A percentile compares a stretch with the other conserved stretches of the same genome.
phyloP scores from a whole-genome alignment of 1,284 basidiomycete species.

The Melampsora larici-populina region DNA sequence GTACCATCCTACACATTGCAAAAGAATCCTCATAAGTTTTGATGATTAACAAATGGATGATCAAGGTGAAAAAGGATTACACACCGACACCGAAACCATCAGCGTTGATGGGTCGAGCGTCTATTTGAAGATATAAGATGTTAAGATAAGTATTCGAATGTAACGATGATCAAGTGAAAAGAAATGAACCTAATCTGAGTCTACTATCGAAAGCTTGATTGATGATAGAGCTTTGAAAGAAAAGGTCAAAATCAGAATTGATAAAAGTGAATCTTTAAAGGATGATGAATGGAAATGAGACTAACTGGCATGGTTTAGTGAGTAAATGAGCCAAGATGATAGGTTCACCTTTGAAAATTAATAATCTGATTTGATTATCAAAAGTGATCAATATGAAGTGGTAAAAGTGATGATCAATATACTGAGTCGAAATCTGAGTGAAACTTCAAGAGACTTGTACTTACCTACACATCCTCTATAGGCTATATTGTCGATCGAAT shows the following conservation, averaged over 20 bases:
- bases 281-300: background rate
- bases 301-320: slow-evolving; percentile 40
- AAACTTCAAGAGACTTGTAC: no score
- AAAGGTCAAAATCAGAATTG: background rate
- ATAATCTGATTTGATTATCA: background rate
- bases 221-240: slow-evolving; percentile 56
- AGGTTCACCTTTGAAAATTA: slow-evolving; percentile 41
- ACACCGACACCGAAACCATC: slow-evolving; percentile 94
- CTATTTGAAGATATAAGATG: background rate
- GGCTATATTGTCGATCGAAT: no score
- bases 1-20: slow-evolving; percentile 67
- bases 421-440: no score
- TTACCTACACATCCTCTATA: no score
- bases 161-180: background rate
- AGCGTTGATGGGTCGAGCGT: slow-evolving; percentile 56
- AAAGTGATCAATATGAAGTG: no score
- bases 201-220: slow-evolving; percentile 92
- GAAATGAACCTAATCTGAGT: slow-evolving; percentile 61
- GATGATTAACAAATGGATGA: background rate
- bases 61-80: slow-evolving; percentile 55
- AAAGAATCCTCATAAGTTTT: background rate
- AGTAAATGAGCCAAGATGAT: slow-evolving; percentile 29
- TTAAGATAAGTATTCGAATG: no score
- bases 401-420: no score
- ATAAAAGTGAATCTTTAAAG: background rate